Evolutionary conservation across 345 rosid genomes (phyloP).

Genomic region (Turritis glabra): DNA sequence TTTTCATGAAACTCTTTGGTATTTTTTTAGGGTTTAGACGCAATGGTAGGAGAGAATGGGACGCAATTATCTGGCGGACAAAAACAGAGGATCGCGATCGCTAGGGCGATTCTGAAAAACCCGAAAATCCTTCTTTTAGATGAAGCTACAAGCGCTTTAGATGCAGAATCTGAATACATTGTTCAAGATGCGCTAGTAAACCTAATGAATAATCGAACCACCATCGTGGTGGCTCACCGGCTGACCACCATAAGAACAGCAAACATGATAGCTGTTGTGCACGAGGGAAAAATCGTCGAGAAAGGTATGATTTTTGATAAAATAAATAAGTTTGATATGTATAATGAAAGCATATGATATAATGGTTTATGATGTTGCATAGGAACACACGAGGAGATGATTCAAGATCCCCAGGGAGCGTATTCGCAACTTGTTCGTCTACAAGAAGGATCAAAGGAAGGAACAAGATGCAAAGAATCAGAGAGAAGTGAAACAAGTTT

Average conservation of each 20-base stretch:
- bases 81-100: too few species aligned
- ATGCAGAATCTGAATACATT: conserved; percentile 53
- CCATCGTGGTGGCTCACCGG: conserved; percentile 58
- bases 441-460: conserved; percentile 15
- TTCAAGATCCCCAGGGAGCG: conserved; percentile 14
- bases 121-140: conserved; percentile 14
- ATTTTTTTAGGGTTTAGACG: conserved; percentile 41
- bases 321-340: not conserved
- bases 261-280: conserved; percentile 56
- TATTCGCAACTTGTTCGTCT: too few species aligned
- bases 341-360: not conserved
- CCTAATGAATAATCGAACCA: conserved; percentile 47
- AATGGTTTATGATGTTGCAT: not conserved
- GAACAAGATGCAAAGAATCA: not conserved
- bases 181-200: conserved; percentile 55
- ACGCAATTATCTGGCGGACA: conserved; percentile 52
- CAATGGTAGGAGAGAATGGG: conserved; percentile 55
- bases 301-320: not conserved
- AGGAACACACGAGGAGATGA: conserved; percentile 27
- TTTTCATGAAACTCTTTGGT: not conserved
- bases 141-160: too few species aligned
- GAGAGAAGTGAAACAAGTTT: too few species aligned
- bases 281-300: conserved; percentile 52
- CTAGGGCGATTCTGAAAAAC: conserved; percentile 1
- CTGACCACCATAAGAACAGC: conserved; percentile 54